These are phyloP conservation scores for Carallia pectinifolia DNA, from an alignment of 345 rosid genomes.

Conservation along the genomic window DNA sequence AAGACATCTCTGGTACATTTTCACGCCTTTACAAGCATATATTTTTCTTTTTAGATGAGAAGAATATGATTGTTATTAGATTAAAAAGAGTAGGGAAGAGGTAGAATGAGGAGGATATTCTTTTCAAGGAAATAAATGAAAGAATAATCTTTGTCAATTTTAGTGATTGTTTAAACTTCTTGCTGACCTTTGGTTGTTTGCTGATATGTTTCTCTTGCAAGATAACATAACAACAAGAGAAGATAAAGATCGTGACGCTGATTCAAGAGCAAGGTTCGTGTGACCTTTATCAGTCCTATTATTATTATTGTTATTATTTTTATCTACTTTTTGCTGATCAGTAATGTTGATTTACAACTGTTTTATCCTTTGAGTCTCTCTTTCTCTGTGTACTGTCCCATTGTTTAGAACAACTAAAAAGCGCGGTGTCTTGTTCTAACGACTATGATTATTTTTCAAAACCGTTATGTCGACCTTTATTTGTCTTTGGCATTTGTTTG, in stretches of 20 bases:
- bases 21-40: neutral
- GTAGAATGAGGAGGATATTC: too few species aligned
- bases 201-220: conserved; percentile 22
- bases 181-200: neutral
- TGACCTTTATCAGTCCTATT: neutral
- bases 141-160: neutral
- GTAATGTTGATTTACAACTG: too few species aligned
- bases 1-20: conserved; percentile 38
- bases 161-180: neutral
- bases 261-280: conserved; percentile 50
- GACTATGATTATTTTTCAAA: too few species aligned
- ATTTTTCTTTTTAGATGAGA: neutral
- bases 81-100: too few species aligned
- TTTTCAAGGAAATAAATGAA: too few species aligned
- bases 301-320: neutral
- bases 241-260: conserved; percentile 21
- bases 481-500: too few species aligned
- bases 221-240: conserved; percentile 23
- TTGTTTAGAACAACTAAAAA: too few species aligned
- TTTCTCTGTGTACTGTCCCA: too few species aligned
- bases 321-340: neutral
- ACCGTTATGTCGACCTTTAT: too few species aligned
- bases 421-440: too few species aligned
- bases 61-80: too few species aligned
- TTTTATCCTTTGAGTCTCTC: too few species aligned